A percentile compares a stretch with the other conserved stretches of the same genome.
Evolutionary conservation across 2,329 filamentous ascomycete genomes (phyloP).

Genomic region (Raffaelea albimanens): DNA sequence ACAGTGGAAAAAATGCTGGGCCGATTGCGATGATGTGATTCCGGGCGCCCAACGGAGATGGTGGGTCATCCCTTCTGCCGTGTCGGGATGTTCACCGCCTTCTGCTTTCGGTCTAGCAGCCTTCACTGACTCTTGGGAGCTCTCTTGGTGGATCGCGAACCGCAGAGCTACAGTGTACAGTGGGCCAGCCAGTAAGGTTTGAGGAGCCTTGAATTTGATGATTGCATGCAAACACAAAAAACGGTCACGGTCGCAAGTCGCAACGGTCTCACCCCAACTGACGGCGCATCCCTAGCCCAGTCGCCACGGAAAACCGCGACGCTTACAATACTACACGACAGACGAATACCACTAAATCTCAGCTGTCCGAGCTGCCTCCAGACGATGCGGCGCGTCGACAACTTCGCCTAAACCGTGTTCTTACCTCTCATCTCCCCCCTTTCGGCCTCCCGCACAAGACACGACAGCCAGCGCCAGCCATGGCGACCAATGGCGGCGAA

Average conservation of each 20-base stretch:
- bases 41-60: background rate
- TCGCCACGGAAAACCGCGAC: too few species aligned
- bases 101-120: background rate
- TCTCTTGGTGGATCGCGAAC: too few species aligned
- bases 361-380: background rate
- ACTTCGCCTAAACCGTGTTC: background rate
- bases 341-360: too few species aligned
- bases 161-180: background rate
- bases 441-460: background rate
- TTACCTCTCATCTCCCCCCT: background rate
- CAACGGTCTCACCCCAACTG: too few species aligned
- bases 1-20: background rate
- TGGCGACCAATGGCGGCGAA: conserved; percentile 10
- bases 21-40: conserved; percentile 3
- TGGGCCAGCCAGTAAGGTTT: background rate
- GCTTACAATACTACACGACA: too few species aligned
- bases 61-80: conserved; percentile 3
- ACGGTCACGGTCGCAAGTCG: too few species aligned
- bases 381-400: background rate
- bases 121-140: too few species aligned
- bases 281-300: too few species aligned
- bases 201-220: too few species aligned
- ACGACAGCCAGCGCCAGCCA: background rate
- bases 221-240: too few species aligned
- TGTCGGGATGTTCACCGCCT: conserved; percentile 4